Base-by-base conservation (phyloP, 176 grass and related monocot genomes). In the Lolium rigidum region DNA sequence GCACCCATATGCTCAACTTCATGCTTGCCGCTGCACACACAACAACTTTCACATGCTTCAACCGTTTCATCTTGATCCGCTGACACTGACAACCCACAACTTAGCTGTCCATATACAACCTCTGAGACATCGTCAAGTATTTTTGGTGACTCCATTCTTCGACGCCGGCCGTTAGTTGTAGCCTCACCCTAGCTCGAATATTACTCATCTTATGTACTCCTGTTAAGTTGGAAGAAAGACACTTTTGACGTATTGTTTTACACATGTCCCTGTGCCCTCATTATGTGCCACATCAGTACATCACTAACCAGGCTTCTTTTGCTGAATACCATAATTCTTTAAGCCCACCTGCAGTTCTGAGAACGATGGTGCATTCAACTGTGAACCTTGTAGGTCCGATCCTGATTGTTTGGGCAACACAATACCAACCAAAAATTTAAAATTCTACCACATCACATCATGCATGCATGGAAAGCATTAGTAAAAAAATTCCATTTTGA, bases 351-450 rank as follows among this genome's bases (percentile, higher is more conserved):
- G 17, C 9, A 4, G 28, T 66, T 66, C 63, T 66, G 48, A 7
- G 5, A 21, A 48, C 37, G 56, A 50, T 24, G 43, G 43, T 78
- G 44, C 15, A 14, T 82, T 66, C 35, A 50, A 68, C 22, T 22
- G 66, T 10, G 24, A 79, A 79, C 41, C 35, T 28, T 17, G 65
- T 57, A 74, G 79, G 74, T 15, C 73, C 63, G 2, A 35, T 5
- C 64, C 46, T 86, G 79, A 83, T 35, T 64, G 65, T 83, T 86
- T 73, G 28, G 56, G 55, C 65, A 90, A 86, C 65, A 78, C 54
- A 72, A 73, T 17, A 49, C 37, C 43, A 25, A 28, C 20, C 2
- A 82, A 77, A 60, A 62, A 1, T 77, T 24, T 55, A 71, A 47
- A 82, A 86, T 64, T 22, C 28, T 52, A 52, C 26, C 7, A 31